Percentiles rank a stretch among this genome's conserved stretches.
phyloP scores from a whole-genome alignment of 768 basidiomycete genomes.

The Tricholoma saponaceum region DNA sequence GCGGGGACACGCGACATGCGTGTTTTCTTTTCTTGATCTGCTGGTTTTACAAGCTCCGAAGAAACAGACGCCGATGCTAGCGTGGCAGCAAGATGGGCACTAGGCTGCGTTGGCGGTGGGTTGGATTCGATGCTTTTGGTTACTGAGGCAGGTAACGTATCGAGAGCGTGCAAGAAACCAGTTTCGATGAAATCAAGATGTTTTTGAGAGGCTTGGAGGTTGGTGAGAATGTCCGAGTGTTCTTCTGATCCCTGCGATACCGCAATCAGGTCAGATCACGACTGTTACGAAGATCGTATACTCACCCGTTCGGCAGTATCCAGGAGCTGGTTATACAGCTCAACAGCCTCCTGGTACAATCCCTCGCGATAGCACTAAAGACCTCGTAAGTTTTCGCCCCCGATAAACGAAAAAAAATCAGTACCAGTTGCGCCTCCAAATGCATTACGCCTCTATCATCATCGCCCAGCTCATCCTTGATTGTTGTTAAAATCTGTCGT shows the following conservation, averaged over 20 bases:
- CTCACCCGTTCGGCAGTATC: conserved; percentile 75
- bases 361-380: conserved; percentile 75
- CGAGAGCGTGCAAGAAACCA: conserved; percentile 62
- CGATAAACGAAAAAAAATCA: conserved; percentile 21
- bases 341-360: conserved; percentile 66
- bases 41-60: conserved; percentile 22
- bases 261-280: conserved; percentile 5
- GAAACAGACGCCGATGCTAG: conserved; percentile 25
- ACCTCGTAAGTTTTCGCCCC: conserved; percentile 4
- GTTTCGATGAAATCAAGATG: conserved; percentile 83
- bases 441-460: conserved; percentile 66
- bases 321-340: conserved; percentile 77
- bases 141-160: conserved; percentile 49
- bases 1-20: conserved; percentile 67
- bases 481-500: conserved; percentile 39
- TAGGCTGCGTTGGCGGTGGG: conserved; percentile 50
- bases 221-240: conserved; percentile 81
- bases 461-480: conserved; percentile 42
- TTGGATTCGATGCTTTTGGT: conserved; percentile 55
- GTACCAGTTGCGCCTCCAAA: conserved; percentile 85
- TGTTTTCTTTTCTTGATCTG: conserved; percentile 45
- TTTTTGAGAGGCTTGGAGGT: conserved; percentile 75
- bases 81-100: conserved; percentile 26
- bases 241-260: conserved; percentile 74
- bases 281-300: conserved; percentile 9